Base-by-base conservation (phyloP, 306 rosid species). In the Rosa rugosa region DNA sequence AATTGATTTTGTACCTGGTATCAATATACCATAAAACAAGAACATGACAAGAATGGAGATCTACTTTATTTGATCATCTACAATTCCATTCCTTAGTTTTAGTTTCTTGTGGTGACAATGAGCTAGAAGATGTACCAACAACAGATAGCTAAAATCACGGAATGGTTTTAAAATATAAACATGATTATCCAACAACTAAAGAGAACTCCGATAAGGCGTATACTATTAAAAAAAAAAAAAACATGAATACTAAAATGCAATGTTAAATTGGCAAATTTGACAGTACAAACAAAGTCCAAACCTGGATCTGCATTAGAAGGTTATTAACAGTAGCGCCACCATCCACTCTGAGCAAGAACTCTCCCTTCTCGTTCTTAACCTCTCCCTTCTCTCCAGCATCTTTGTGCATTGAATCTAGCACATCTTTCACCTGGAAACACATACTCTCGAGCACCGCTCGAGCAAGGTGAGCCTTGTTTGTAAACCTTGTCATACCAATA, bases 221-320 rank as follows among this genome's bases (percentile, higher is more conserved):
- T 20, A 56, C 4, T n/a, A n/a, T 8, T 2, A 22, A 51, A 1
- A 10, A 3, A 54, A 56, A 12, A 50, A 40, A 62, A 59, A 23
- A 16, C 23, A n/a, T 50, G 62, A 6, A 49, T 77, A 11, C n/a
- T 2, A 27, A 20, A 76, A 47, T 17, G 17, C 67, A 62, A 11
- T 1, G 40, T 27, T 11, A 66, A 47, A 66, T 18, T 18, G 25
- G 47, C 11, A 16, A 16, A 36, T 38, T 16, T 38, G 14, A 36
- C 17, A 31, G 16, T 7, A 22, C 10, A 50, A n/a, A 64, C 41
- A 64, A 38, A 80, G 73, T 31, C 11, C 88, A 84, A 76, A 95
- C 99, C 99, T 95, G 99, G 84, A 76, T 90, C 86, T 92, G 99
- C 99, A 95, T 91, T 79, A 95, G 54, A 41, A 91, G 95, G 81